These are phyloP conservation scores for Heliamphora exappendiculata DNA, from an alignment of 148 eudicot genomes.

Conservation along the genomic window DNA sequence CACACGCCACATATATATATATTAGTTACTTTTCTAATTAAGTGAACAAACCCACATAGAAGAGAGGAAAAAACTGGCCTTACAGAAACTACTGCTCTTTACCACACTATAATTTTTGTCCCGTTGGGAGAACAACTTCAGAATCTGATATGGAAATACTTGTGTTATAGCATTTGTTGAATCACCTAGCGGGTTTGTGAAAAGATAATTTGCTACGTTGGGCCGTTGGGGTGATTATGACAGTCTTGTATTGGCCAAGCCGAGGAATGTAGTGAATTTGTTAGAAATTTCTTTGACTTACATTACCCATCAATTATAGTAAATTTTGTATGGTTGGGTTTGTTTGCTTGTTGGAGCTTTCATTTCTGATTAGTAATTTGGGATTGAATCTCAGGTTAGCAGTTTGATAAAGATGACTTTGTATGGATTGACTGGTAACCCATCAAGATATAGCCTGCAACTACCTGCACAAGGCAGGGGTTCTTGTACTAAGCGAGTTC, in stretches of 20 bases:
- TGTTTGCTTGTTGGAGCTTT: not conserved
- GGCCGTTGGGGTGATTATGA: not conserved
- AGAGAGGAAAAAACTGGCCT: not conserved
- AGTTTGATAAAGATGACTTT: constrained; percentile 26
- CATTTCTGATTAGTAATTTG: not conserved
- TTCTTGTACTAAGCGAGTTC: constrained; percentile 19
- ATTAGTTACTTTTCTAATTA: no score
- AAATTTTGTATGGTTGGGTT: not conserved
- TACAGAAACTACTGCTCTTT: not conserved
- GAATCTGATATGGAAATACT: not conserved
- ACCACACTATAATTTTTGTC: no score
- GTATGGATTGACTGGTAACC: constrained; percentile 47
- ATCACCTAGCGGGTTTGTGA: no score
- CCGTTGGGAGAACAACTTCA: not conserved
- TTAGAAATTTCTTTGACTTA: no score
- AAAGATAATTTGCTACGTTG: no score
- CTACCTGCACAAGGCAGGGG: constrained; percentile 34
- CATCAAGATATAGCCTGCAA: constrained; percentile 42
- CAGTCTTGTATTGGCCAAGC: not conserved
- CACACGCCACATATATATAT: no score
- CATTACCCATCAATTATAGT: no score
- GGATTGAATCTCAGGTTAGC: not conserved
- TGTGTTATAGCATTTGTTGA: no score
- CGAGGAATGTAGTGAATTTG: no score
- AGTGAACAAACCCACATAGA: no score